Conservation (phyloP, 129 eudicot species). For the Centella asiatica region DNA sequence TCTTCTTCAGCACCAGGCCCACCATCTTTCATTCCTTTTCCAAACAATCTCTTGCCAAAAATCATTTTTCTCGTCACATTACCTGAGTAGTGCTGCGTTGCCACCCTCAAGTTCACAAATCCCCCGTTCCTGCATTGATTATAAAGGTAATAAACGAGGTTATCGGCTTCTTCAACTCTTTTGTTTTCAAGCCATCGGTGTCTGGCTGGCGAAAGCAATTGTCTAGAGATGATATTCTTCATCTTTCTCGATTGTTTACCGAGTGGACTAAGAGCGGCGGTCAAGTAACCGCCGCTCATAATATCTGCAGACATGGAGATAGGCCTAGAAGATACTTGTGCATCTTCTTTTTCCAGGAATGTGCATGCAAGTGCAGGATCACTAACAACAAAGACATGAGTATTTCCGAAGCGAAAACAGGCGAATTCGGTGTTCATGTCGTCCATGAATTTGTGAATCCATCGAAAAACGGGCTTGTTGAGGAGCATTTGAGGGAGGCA, state of each 20-base stretch:
- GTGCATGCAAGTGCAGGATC: constrained; percentile 7
- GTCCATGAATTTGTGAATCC: constrained; percentile 10
- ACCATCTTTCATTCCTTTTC: constrained; percentile 6
- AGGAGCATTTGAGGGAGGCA: not conserved
- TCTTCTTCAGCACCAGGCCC: constrained; percentile 10
- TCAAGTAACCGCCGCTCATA: constrained; percentile 5
- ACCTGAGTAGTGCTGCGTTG: constrained; percentile 2
- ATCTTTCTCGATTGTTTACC: constrained; percentile 18
- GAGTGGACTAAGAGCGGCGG: not conserved
- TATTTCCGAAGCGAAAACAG: constrained; percentile 4
- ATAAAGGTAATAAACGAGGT: constrained; percentile 13
- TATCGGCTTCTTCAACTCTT: constrained; percentile 19
- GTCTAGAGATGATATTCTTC: not conserved
- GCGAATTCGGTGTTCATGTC: not conserved
- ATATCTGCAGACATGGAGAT: not conserved
- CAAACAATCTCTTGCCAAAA: constrained; percentile 11
- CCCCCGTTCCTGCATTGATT: constrained; percentile 7
- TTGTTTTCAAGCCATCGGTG: constrained; percentile 13
- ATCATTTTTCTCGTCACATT: constrained; percentile 2
- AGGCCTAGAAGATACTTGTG: constrained; percentile 10
- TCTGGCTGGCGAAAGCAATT: constrained; percentile 5
- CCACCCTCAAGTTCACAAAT: constrained; percentile 7
- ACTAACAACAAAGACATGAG: constrained; percentile 10
- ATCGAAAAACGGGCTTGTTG: constrained; percentile 12
- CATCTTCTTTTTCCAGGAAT: constrained; percentile 10